Conservation (phyloP, 768 basidiomycete genomes). For the Daedalea quercina region DNA sequence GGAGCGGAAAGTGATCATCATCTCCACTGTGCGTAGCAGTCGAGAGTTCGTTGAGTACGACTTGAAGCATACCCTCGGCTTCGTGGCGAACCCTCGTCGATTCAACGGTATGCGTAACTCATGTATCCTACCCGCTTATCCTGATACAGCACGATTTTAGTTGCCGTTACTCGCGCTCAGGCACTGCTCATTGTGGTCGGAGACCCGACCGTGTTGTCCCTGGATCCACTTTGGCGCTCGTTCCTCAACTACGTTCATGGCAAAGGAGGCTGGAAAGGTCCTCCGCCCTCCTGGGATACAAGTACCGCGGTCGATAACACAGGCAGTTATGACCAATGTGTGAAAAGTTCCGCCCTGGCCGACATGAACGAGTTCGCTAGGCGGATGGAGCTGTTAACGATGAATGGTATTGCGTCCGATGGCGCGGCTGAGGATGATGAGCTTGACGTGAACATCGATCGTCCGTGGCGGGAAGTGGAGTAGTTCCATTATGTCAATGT, state of each 20-base stretch:
- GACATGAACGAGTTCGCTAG: slow-evolving; percentile 26
- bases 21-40: slow-evolving; percentile 31
- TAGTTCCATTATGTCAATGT: no score
- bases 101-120: slow-evolving; percentile 29
- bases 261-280: slow-evolving; percentile 49
- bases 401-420: background rate
- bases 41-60: slow-evolving; percentile 23
- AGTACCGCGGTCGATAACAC: slow-evolving; percentile 28
- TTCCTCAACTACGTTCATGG: slow-evolving; percentile 54
- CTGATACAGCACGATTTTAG: slow-evolving; percentile 23
- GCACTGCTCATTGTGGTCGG: slow-evolving; percentile 59
- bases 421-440: slow-evolving; percentile 8
- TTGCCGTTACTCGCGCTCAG: slow-evolving; percentile 62
- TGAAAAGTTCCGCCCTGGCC: slow-evolving; percentile 18
- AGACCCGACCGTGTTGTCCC: slow-evolving; percentile 48
- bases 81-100: slow-evolving; percentile 29
- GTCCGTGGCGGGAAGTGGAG: slow-evolving; percentile 5
- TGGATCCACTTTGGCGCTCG: slow-evolving; percentile 53
- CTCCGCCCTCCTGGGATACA: slow-evolving; percentile 26
- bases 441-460: slow-evolving; percentile 12
- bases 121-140: background rate
- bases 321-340: slow-evolving; percentile 33
- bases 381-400: slow-evolving; percentile 2
- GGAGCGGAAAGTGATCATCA: slow-evolving; percentile 33
- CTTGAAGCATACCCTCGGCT: slow-evolving; percentile 26